Evolutionary conservation across 352 stramenopile genomes (phyloP).

Genomic region (Globisporangium nagaii): DNA sequence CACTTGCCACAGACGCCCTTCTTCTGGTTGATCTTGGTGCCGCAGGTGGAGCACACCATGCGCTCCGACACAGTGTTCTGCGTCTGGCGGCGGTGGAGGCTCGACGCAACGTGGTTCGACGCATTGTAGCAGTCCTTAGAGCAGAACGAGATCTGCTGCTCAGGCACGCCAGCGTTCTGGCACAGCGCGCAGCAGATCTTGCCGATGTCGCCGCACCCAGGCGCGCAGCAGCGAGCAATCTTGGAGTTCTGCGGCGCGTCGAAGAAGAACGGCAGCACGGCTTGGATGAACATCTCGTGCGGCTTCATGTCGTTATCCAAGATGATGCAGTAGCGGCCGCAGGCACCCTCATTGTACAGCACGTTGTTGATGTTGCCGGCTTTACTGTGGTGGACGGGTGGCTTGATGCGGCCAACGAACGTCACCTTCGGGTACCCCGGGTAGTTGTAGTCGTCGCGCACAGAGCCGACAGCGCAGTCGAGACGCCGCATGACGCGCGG

Average conservation of each 20-base stretch:
- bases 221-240: constrained; percentile 50
- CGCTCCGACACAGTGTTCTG: constrained; percentile 61
- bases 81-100: constrained; percentile 60
- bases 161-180: constrained; percentile 53
- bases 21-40: constrained; percentile 63
- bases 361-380: constrained; percentile 83
- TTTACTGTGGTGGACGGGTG: constrained; percentile 68
- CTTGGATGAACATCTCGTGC: constrained; percentile 72
- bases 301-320: constrained; percentile 84
- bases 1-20: constrained; percentile 62
- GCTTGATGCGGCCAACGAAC: constrained; percentile 63
- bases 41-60: constrained; percentile 54
- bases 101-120: constrained; percentile 55
- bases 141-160: constrained; percentile 66
- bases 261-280: constrained; percentile 67
- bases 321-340: constrained; percentile 66
- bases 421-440: constrained; percentile 53
- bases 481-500: constrained; percentile 38
- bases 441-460: constrained; percentile 71
- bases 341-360: constrained; percentile 73
- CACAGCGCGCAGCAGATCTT: constrained; percentile 76
- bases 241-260: constrained; percentile 61
- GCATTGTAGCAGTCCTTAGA: constrained; percentile 79
- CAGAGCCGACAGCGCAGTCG: constrained; percentile 59
- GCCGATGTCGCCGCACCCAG: constrained; percentile 59